Evolutionary conservation across 2,329 filamentous ascomycete genomes (phyloP).

Genomic region (Aureobasidium sp.): DNA sequence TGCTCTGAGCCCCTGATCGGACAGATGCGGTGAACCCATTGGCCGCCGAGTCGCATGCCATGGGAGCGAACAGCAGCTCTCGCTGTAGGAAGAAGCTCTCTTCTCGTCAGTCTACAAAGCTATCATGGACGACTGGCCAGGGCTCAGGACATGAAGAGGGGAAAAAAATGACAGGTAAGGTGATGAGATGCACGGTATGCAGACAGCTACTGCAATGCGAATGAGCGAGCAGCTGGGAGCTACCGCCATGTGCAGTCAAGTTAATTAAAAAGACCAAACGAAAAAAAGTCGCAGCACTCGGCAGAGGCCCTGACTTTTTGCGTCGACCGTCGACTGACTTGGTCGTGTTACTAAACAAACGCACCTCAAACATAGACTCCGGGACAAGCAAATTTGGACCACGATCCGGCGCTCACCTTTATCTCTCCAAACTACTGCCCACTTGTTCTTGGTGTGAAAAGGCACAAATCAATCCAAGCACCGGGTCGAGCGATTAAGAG

Average conservation of each 20-base stretch:
- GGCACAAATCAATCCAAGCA: no score
- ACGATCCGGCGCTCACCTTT: no score
- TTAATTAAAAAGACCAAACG: background rate
- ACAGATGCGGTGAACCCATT: background rate
- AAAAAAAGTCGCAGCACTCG: background rate
- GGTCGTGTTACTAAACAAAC: background rate
- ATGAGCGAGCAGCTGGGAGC: background rate
- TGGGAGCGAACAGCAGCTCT: background rate
- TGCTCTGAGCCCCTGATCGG: background rate
- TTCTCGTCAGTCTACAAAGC: background rate
- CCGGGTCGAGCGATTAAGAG: no score
- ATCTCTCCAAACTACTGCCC: no score
- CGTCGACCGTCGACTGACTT: background rate
- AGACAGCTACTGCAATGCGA: background rate
- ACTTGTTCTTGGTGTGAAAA: no score
- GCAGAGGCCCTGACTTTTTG: background rate
- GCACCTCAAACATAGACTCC: background rate
- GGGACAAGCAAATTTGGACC: no score
- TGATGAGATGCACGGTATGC: background rate
- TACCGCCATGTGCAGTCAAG: background rate
- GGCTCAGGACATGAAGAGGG: background rate
- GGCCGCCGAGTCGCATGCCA: background rate
- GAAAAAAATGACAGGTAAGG: background rate
- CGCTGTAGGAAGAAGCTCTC: background rate
- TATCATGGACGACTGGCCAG: background rate